Base-by-base conservation (phyloP, 139 green algal genomes). In the Diplosphaera chodatii region DNA sequence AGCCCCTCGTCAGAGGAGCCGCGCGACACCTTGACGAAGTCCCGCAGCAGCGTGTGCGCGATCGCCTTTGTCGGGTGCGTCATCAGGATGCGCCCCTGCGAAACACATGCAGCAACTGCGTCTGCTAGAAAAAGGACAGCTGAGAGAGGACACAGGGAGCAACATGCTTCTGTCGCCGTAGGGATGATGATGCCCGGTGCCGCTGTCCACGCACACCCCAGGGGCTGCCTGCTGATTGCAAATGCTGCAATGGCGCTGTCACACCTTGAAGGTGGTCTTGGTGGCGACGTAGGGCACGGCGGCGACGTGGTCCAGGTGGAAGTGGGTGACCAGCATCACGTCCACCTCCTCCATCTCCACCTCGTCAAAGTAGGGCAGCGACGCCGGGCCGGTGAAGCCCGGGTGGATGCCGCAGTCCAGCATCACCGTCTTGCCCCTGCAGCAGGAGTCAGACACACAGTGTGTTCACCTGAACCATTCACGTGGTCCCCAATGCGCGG, bases 1-100 rank as follows among this genome's bases (percentile, higher is more conserved):
- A 99, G 76, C 13, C 30, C 71, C 75, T 94, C 82, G 33, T 95
- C 89, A 5, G 31, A 64, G 48, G 77, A 69, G 37, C 71, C 77
- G 4, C 87, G 80, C 67, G 74, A 84, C 30, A 96, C 70, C 63
- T 90, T 89, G 5, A 96, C 83, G 77, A 94, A 95, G 81, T 94
- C 91, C 34, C 83, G 82, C n/a, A 99, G 76, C 70, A 99, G 86
- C 27, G 91, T 93, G 73, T 90, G 82, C 74, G 91, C 95, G 63
- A 99, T 96, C 25, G 93, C 94, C 76, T 98, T 98, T 40, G 95
- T 99, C 33, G 95, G 85, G 82, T 99, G 95, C 18, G 95, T 99
- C 95, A 99, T 99, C 75, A 98, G 94, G 56, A 98, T 87, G 18
- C 86, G 83, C 0, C 95, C 95, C 74, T 87, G 82, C 28, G 66